phyloP scores from a whole-genome alignment of 2,329 filamentous ascomycete genomes.

The Trichoderma sp. region DNA sequence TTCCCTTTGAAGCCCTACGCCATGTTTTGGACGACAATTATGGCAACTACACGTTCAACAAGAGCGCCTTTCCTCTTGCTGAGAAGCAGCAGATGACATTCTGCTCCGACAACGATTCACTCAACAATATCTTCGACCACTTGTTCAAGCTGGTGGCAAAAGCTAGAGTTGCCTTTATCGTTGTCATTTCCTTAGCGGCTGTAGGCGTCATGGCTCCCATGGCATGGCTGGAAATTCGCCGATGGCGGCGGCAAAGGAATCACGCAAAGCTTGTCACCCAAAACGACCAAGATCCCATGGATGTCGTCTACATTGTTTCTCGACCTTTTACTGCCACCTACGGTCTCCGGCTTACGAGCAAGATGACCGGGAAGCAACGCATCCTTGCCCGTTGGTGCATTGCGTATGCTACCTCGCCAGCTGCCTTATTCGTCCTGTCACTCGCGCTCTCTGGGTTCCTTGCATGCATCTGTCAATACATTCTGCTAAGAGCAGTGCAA shows the following conservation, averaged over 20 bases:
- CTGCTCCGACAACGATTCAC: constrained; percentile 80
- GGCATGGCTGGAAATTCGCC: constrained; percentile 76
- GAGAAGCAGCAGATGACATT: constrained; percentile 81
- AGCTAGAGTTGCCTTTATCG: constrained; percentile 74
- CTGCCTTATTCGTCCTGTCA: constrained; percentile 83
- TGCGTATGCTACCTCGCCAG: constrained; percentile 81
- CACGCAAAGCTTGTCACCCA: constrained; percentile 66
- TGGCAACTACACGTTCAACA: constrained; percentile 75
- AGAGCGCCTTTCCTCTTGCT: constrained; percentile 77
- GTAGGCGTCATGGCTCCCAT: constrained; percentile 74
- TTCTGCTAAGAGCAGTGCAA: constrained; percentile 73
- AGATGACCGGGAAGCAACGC: constrained; percentile 66
- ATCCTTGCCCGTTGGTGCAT: constrained; percentile 79
- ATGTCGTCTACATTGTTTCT: constrained; percentile 84
- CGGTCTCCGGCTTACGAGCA: constrained; percentile 70
- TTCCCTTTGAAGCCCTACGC: constrained; percentile 82
- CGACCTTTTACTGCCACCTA: constrained; percentile 72
- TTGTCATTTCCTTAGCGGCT: constrained; percentile 71
- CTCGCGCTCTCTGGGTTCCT: constrained; percentile 81
- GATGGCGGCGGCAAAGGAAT: constrained; percentile 72
- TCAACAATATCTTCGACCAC: constrained; percentile 79
- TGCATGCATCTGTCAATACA: constrained; percentile 78
- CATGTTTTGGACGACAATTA: constrained; percentile 70
- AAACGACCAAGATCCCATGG: constrained; percentile 75
- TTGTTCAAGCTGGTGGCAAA: constrained; percentile 67